Base-by-base conservation (phyloP, 371 early-diverging fungal species). In the Thermomucor indicae-seudaticae region DNA sequence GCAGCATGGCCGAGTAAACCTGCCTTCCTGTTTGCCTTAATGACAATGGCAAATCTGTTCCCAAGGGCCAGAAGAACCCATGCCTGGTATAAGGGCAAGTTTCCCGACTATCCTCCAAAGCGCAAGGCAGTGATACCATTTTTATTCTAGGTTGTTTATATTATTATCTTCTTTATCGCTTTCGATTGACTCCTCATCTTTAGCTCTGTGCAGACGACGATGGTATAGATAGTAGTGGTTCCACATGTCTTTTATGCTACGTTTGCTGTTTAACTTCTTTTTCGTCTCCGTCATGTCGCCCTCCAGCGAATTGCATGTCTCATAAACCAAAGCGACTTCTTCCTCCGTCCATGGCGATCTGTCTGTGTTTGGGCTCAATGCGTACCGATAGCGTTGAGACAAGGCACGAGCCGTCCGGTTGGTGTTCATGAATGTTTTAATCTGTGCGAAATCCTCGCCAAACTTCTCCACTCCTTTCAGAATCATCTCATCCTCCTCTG, bases 121-220 rank as follows among this genome's bases (percentile, higher is more conserved):
- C 60, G 88, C 52, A 81, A 65, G 51, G 85, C 83, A 0, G 56
- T 88, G 5, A 56, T 88, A 30, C 88, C 88, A 5, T 84, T 63
- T 54, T 8, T 86, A 1, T 57, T 72, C 20, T 84, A 64, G 57
- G n/a, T 20, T 11, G 16, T 5, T 10, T 23, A 10, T 20, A 45
- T 49, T 34, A 24, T 17, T 45, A 17, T 25, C 12, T 57, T 22
- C 30, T 41, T 29, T 39, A 16, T 47, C 34, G 3, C 29, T 22
- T 35, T 31, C 19, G 17, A 25, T 28, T 43, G 27, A 32, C 47
- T 38, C 37, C 39, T 19, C 41, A 20, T 32, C 25, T 42, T 40
- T 30, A 5, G 20, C 3, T 20, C 37, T 28, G 31, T 24, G 23
- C 49, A 43, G 17, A 48, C 16, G 3, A 51, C 31, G 24, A 28